Base-by-base conservation (phyloP, 106 monocot genomes). In the Dendrobium officinale region DNA sequence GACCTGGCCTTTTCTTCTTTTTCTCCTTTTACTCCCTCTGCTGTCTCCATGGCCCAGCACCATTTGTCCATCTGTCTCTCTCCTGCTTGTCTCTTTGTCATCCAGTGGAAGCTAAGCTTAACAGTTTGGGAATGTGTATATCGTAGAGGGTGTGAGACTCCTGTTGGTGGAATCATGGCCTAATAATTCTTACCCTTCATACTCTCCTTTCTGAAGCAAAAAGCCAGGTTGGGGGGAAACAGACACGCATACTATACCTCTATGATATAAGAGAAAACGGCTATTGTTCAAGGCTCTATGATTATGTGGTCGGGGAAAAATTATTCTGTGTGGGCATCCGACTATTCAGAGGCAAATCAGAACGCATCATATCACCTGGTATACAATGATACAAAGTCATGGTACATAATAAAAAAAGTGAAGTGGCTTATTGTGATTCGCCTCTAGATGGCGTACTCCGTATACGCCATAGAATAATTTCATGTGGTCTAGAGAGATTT, bases 81-180 rank as follows among this genome's bases (percentile, higher is more conserved):
- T 66, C 64, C 22, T 66, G 64, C 64, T 66, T 66, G 24, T 26
- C 26, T 66, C 64, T 20, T 22, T 66, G 26, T 20, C 64, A 20
- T 22, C 26, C 64, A 66, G 26, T 66, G 64, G 64, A 66, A 66
- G 24, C 64, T 24, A 58, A 58, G 58, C 58, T 58, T 58, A 58
- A 17, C 58, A 58, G 58, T 58, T 58, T 58, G 13, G 58, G 16
- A 58, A 4, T 16, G 58, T 58, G 16, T 58, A 66, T 66, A 66
- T 8, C 22, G 26, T 66, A 9, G 3, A 22, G 64, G 64, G 64
- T 20, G 64, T 24, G 64, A 26, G 26, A 8, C 24, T 22, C 26
- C 24, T 66, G 64, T 26, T 51, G 51, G 20, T 66, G 20, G 64
- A 66, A 66, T 66, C 64, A 66, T 66, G 64, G 64, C 64, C 64